Percentiles rank a stretch among this genome's conserved stretches.
These are phyloP conservation scores for Wakefieldia striispora DNA, from an alignment of 768 basidiomycete species.

Conservation along the genomic window DNA sequence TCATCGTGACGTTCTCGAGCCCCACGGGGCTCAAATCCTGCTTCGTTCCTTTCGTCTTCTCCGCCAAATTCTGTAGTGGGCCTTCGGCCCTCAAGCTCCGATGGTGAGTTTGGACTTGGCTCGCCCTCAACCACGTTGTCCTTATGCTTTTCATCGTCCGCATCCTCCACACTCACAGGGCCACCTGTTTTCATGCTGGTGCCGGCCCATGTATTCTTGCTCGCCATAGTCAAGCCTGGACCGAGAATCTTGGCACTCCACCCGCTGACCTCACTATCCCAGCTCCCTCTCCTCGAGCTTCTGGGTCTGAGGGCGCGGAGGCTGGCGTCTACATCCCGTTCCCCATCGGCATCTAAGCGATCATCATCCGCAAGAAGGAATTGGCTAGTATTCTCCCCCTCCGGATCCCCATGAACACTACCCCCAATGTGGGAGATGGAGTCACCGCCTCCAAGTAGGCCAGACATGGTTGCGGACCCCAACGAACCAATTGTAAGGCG, in stretches of 20 bases:
- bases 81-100: constrained; percentile 7
- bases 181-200: constrained; percentile 60
- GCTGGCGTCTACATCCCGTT: constrained; percentile 79
- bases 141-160: constrained; percentile 32
- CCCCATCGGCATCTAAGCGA: constrained; percentile 45
- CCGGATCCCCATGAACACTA: constrained; percentile 51
- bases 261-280: constrained; percentile 86
- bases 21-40: constrained; percentile 4
- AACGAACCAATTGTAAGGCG: constrained; percentile 45
- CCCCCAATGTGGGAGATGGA: constrained; percentile 74
- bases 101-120: constrained; percentile 8
- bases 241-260: constrained; percentile 75
- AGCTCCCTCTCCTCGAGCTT: constrained; percentile 83
- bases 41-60: constrained; percentile 6
- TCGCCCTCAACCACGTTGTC: constrained; percentile 18
- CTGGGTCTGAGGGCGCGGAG: constrained; percentile 86
- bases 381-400: constrained; percentile 62
- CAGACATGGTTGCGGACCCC: constrained; percentile 48
- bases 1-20: constrained; percentile 11
- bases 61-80: not conserved
- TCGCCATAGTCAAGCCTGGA: constrained; percentile 45
- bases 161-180: constrained; percentile 47
- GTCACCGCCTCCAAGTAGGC: constrained; percentile 49
- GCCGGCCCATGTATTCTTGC: constrained; percentile 58
- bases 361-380: constrained; percentile 68